Evolutionary conservation across 768 basidiomycete genomes (phyloP), one percentile per base, ranked within the genome.

Genomic region (Lactarius pseudohatsudake): DNA sequence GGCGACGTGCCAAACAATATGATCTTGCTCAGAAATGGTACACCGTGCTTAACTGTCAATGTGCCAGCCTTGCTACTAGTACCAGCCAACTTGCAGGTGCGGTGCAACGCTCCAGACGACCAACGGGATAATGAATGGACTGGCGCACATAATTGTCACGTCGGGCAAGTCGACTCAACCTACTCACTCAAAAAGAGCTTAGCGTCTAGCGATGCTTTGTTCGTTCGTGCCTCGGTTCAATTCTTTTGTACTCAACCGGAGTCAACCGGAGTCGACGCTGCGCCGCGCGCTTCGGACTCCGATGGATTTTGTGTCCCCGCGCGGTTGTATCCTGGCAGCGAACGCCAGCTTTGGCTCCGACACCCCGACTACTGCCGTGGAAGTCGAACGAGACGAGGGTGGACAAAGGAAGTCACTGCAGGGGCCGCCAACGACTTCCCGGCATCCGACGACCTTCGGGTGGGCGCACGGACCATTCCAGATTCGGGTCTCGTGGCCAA

Each of bases 181-280:
- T 16, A 41, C 41, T 40, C 41, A 18, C 36, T 38, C 9, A 11
- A 26, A 4, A 47, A 11, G 9, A 53, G 50, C 22, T 28, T 6
- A 53, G 22, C n/a, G 50, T 13, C 50, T 26, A 53, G 15, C 4
- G 2, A 3, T 22, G 47, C 10, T 53, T 53, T 53, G 50, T 53
- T 10, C 22, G 50, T 53, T 53, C 50, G 50, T 9, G 26, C 22
- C 50, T 53, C 26, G 26, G 11, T 53, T 26, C 50, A 26, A 28
- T 53, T 26, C 50, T 53, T 50, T 53, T 53, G 50, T 53, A 26
- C n/a, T 53, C 50, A 53, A 26, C 47, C 45, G 45, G 36, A 38
- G 36, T 36, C 36, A 38, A 22, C 45, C 45, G 45, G 50, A 53
- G 50, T 53, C 26, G 50, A 53, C 50, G 50, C 50, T 53, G 50